These are phyloP conservation scores for Cydonia oblonga DNA, from an alignment of 331 rosid species.

Conservation along the genomic window DNA sequence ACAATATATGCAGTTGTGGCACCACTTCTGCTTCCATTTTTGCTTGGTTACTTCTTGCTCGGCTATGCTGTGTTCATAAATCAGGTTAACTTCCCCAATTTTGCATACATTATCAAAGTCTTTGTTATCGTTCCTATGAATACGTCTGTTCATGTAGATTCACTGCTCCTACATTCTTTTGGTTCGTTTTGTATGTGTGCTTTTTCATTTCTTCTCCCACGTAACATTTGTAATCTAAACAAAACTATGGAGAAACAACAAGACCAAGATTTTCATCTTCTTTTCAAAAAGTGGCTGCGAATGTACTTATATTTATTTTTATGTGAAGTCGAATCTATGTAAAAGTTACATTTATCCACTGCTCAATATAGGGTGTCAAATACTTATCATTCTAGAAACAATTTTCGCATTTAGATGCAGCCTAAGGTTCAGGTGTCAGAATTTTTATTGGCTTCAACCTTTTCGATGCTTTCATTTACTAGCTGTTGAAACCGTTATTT, in stretches of 20 bases:
- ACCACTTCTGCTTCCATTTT: conserved; percentile 75
- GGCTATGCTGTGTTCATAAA: conserved; percentile 73
- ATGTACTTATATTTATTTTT: no score
- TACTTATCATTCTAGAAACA: background rate
- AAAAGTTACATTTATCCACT: no score
- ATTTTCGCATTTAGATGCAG: background rate
- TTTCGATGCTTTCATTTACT: background rate
- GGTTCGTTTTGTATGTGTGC: background rate
- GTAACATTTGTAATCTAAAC: background rate
- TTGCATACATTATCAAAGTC: background rate
- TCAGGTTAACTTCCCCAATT: conserved; percentile 25
- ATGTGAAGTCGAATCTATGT: no score
- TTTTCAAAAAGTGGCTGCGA: background rate
- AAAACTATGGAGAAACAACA: background rate
- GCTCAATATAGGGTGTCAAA: background rate
- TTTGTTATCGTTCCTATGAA: background rate
- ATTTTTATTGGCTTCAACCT: no score
- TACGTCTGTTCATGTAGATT: background rate
- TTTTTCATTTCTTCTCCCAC: background rate
- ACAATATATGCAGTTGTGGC: conserved; percentile 76
- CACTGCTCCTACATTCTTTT: background rate
- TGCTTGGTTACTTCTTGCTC: conserved; percentile 72
- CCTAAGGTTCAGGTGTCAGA: background rate
- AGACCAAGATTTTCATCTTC: background rate
- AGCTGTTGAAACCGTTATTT: background rate